phyloP scores from a whole-genome alignment of 1,284 basidiomycete species.

The Xerocomus nothofagi region DNA sequence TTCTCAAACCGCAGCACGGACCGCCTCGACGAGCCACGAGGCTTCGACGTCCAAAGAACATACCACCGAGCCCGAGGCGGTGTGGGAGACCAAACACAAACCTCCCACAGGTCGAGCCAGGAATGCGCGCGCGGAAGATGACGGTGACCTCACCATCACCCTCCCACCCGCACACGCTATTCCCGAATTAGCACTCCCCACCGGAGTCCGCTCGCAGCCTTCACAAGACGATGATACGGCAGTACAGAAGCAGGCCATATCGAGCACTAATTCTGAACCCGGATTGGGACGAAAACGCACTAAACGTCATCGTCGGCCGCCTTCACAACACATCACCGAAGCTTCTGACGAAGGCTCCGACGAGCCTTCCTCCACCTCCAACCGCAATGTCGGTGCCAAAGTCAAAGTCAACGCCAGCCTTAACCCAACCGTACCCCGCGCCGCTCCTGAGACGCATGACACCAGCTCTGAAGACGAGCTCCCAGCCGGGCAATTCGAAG shows the following conservation, averaged over 20 bases:
- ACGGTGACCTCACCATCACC: slow-evolving; percentile 24
- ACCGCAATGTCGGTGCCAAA: slow-evolving; percentile 9
- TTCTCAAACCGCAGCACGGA: slow-evolving; percentile 42
- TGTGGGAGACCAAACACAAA: not conserved
- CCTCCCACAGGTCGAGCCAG: not conserved
- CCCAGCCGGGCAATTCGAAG: slow-evolving; percentile 38
- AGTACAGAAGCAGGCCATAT: not conserved
- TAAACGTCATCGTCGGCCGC: slow-evolving; percentile 23
- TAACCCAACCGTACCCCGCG: not conserved
- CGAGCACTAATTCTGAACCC: not conserved
- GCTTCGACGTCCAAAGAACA: not conserved
- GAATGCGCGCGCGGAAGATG: not conserved
- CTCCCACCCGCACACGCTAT: slow-evolving; percentile 63
- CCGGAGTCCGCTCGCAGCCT: slow-evolving; percentile 24
- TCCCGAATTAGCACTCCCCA: slow-evolving; percentile 44
- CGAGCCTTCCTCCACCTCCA: slow-evolving; percentile 13
- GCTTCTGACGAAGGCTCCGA: slow-evolving; percentile 39
- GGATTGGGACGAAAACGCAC: slow-evolving; percentile 5
- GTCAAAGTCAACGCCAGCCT: not conserved
- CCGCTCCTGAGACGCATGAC: not conserved
- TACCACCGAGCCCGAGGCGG: not conserved
- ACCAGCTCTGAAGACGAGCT: slow-evolving; percentile 39
- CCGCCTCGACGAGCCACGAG: slow-evolving; percentile 18
- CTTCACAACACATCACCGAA: slow-evolving; percentile 47
- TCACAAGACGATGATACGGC: not conserved